Percentiles rank a stretch among this genome's conserved stretches.
Evolutionary conservation across 345 rosid species (phyloP).

Genomic region (Gossypioides kirkii): DNA sequence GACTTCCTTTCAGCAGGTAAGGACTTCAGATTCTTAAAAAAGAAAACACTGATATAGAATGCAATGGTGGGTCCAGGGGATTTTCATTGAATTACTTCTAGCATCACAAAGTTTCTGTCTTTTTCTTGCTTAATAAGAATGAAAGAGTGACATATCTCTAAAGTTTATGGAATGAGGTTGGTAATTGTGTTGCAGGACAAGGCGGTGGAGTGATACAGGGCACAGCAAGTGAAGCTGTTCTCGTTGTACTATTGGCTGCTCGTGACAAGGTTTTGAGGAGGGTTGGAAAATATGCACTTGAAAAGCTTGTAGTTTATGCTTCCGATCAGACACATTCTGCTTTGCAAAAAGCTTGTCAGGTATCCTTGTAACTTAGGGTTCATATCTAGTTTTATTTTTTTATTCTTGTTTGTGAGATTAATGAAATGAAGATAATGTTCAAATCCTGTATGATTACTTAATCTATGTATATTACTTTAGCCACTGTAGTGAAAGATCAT

Average conservation of each 20-base stretch:
- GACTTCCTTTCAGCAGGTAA: constrained; percentile 70
- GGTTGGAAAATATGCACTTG: constrained; percentile 54
- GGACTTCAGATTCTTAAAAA: neutral
- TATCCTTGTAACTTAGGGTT: constrained; percentile 18
- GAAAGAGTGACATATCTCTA: neutral
- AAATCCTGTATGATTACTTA: neutral
- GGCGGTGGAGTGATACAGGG: constrained; percentile 97
- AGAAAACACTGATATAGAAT: neutral
- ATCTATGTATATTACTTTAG: neutral
- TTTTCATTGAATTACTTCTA: neutral
- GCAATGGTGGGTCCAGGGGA: neutral
- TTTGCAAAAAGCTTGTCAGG: constrained; percentile 86
- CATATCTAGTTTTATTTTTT: neutral
- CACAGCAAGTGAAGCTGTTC: constrained; percentile 87
- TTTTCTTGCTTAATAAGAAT: neutral
- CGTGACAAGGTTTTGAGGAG: constrained; percentile 54
- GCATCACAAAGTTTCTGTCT: neutral
- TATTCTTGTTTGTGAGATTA: neutral
- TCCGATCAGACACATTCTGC: constrained; percentile 93
- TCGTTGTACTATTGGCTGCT: constrained; percentile 74
- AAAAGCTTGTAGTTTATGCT: constrained; percentile 71
- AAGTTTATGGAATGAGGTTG: constrained; percentile 8
- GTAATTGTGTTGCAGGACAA: constrained; percentile 43
- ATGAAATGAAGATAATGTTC: neutral
- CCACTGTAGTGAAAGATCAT: neutral